Base-by-base conservation (phyloP, 225 moss, liverwort and hornwort genomes). In the Bryoerythrophyllum caledonicum region DNA sequence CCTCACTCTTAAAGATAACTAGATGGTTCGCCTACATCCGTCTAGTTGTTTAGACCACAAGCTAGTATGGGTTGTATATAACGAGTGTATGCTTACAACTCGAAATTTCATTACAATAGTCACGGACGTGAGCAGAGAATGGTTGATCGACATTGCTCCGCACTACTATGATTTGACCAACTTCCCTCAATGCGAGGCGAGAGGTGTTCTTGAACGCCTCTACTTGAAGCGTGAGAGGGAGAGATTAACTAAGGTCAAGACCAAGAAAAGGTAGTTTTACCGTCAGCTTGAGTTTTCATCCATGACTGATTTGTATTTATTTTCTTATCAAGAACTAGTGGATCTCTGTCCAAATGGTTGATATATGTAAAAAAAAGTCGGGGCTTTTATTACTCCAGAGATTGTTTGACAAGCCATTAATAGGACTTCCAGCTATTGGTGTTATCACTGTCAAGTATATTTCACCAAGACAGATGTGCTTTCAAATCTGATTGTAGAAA, bases 11-110 rank as follows among this genome's bases (percentile, higher is more conserved):
- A 97, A 97, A 79, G 97, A 97, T 73, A 97, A 94, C 60, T 94
- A 97, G 94, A 94, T 94, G 93, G 94, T 97, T 46, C 97, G 94
- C 85, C 76, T 97, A 23, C 97, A 97, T 87, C 97, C 97, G 19
- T 97, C 97, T 58, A 97, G 93, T 62, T 97, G 97, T 82, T 70
- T 97, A 78, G 97, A 97, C 71, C 94, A 94, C 85, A 97, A 97
- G 76, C 97, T 94, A 59, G 94, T 93, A 81, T 97, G 97, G 97
- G 94, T 97, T 35, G 91, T 97, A 21, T 97, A 97, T 68, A 97
- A 97, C 25, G 97, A 97, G 70, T 97, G 94, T 44, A 94, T 97
- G 54, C 83, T 97, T 40, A 97, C 97, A 9, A 97, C 94, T 70
- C 84, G 97, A 75, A 97, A 97, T 72, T 97, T 97, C 75, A 97